Conservation (phyloP, 371 early-diverging fungal genomes). For the Lichtheimia ornata region DNA sequence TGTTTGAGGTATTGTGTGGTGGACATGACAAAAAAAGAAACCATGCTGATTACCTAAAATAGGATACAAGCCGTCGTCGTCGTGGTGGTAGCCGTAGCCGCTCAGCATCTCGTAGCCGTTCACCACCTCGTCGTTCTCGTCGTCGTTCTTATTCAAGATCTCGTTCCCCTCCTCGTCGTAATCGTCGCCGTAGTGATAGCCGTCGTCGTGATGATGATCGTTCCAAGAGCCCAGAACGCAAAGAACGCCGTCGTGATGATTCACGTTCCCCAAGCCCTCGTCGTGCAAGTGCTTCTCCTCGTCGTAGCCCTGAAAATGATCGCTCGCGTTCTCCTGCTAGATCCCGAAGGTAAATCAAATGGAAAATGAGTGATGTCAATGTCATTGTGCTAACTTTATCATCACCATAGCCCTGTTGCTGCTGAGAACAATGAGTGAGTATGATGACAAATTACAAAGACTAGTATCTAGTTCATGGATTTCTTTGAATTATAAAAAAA, state of each 20-base stretch:
- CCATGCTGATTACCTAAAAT: not conserved
- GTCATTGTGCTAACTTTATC: not conserved
- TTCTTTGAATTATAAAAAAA: too few species aligned
- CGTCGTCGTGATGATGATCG: slow-evolving; percentile 6
- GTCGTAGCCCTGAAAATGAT: not conserved
- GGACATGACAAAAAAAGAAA: not conserved
- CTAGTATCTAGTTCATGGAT: too few species aligned
- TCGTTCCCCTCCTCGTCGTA: slow-evolving; percentile 36
- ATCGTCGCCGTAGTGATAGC: slow-evolving; percentile 24
- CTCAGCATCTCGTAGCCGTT: slow-evolving; percentile 40
- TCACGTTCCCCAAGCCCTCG: not conserved
- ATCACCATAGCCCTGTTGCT: too few species aligned
- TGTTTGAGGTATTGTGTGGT: slow-evolving; percentile 70
- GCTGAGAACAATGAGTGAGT: too few species aligned
- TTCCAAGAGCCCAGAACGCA: not conserved
- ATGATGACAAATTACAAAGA: too few species aligned
- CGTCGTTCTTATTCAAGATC: slow-evolving; percentile 31
- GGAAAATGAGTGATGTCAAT: not conserved
- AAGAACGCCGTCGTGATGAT: not conserved
- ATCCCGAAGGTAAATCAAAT: not conserved
- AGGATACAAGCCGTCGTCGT: slow-evolving; percentile 45
- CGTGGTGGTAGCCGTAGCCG: slow-evolving; percentile 38
- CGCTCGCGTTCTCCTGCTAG: slow-evolving; percentile 6
- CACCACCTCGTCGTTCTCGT: slow-evolving; percentile 38
- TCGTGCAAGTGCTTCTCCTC: not conserved